Conservation (phyloP, 1,284 basidiomycete species). For the Neonothopanus nambi region DNA sequence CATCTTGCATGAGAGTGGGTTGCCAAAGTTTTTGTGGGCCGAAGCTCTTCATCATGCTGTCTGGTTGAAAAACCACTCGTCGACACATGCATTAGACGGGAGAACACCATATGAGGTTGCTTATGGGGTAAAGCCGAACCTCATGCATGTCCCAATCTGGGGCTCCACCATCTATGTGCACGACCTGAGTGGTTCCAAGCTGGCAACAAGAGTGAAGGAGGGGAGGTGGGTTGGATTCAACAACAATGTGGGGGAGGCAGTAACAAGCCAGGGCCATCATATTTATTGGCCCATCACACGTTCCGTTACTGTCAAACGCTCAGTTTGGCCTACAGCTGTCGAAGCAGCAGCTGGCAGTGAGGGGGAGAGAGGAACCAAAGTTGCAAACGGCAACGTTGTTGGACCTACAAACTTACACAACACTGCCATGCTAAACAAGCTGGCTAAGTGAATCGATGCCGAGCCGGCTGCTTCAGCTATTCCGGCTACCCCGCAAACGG, state of each 20-base stretch:
- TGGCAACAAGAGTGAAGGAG: neutral
- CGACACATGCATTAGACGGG: slow-evolving; percentile 5
- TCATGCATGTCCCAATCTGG: neutral
- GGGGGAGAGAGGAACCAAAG: too few relatives aligned
- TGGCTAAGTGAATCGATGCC: too few relatives aligned
- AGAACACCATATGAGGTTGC: neutral
- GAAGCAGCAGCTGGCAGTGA: too few relatives aligned
- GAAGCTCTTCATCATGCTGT: slow-evolving; percentile 17
- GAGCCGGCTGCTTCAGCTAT: too few relatives aligned
- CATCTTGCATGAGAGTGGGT: slow-evolving; percentile 17
- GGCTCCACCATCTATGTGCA: neutral
- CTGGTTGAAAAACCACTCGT: slow-evolving; percentile 28
- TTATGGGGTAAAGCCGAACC: neutral
- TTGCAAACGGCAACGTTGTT: too few relatives aligned
- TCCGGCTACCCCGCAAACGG: too few relatives aligned
- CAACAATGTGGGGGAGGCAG: neutral
- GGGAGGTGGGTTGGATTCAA: neutral
- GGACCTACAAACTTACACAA: too few relatives aligned
- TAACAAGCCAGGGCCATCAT: too few relatives aligned
- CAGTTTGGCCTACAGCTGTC: neutral
- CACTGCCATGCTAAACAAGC: too few relatives aligned
- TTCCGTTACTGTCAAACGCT: neutral
- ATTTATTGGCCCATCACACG: too few relatives aligned
- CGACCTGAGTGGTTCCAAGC: neutral
- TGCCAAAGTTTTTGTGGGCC: too few relatives aligned